A percentile compares a stretch with the other conserved stretches of the same genome.
Conservation (phyloP, 2,329 filamentous ascomycete species). For the Apiospora saccharicola region DNA sequence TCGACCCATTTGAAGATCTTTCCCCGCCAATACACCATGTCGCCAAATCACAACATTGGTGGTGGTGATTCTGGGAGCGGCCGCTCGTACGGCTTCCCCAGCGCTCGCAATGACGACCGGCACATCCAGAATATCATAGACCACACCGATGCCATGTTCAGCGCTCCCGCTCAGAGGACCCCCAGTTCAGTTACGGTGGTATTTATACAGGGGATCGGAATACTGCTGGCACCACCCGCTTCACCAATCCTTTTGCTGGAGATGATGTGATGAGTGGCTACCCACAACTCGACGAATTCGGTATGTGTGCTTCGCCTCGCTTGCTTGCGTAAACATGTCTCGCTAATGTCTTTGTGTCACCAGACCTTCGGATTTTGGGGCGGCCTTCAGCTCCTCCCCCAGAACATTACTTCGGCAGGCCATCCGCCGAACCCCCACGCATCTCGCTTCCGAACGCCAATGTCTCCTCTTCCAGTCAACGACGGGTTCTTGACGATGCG, state of each 20-base stretch:
- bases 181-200: background rate
- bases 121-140: conserved; percentile 41
- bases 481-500: conserved; percentile 41
- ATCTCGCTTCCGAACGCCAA: conserved; percentile 34
- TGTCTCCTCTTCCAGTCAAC: conserved; percentile 27
- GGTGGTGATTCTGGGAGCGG: conserved; percentile 13
- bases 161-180: conserved; percentile 21
- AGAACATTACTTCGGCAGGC: conserved; percentile 20
- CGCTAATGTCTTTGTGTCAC: conserved; percentile 27
- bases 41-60: conserved; percentile 27
- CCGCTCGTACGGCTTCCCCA: conserved; percentile 33
- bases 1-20: background rate
- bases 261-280: conserved; percentile 26
- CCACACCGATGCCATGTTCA: conserved; percentile 37
- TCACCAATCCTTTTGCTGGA: conserved; percentile 19
- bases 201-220: background rate
- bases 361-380: conserved; percentile 40
- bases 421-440: conserved; percentile 29
- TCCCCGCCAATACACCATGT: conserved; percentile 32
- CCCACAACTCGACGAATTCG: conserved; percentile 38
- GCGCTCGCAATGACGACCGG: conserved; percentile 32
- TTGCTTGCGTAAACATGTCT: background rate
- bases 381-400: conserved; percentile 18
- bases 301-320: conserved; percentile 28
- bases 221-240: conserved; percentile 19